These are phyloP conservation scores for Alternaria longipes DNA, from an alignment of 2,329 filamentous ascomycete species.

Conservation along the genomic window DNA sequence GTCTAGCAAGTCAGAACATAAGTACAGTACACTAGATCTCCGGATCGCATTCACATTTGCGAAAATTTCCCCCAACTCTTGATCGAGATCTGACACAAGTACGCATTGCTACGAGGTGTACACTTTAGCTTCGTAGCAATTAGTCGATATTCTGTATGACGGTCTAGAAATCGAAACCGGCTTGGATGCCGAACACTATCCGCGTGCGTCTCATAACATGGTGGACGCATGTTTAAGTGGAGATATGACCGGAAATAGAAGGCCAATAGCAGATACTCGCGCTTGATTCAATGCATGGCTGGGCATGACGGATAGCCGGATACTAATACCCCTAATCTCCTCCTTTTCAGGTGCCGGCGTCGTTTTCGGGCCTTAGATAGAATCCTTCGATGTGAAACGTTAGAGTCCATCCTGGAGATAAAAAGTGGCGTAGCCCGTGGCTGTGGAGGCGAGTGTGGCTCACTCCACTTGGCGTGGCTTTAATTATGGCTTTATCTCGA, in stretches of 20 bases:
- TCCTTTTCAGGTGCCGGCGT: not conserved
- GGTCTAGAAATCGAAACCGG: not conserved
- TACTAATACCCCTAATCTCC: not conserved
- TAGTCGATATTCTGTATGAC: not conserved
- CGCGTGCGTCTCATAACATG: not conserved
- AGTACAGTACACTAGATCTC: not conserved
- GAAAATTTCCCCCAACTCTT: not conserved
- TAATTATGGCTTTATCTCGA: not conserved
- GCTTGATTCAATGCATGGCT: not conserved
- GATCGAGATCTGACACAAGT: not conserved
- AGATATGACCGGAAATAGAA: not conserved
- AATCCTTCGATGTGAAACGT: not conserved
- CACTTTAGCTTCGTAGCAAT: not conserved
- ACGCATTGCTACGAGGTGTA: not conserved
- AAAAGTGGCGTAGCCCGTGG: constrained; percentile 1
- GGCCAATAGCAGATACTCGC: not conserved
- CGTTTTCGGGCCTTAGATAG: not conserved
- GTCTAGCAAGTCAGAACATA: not conserved
- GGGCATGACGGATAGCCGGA: not conserved
- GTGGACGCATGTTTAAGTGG: not conserved
- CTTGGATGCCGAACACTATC: not conserved
- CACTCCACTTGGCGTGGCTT: not conserved
- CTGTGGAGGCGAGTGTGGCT: not conserved
- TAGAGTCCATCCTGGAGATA: not conserved
- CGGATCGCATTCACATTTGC: not conserved